Percentiles rank a stretch among this genome's conserved stretches.
phyloP scores from a whole-genome alignment of 148 eudicot genomes.

The Chenopodium suecicum region DNA sequence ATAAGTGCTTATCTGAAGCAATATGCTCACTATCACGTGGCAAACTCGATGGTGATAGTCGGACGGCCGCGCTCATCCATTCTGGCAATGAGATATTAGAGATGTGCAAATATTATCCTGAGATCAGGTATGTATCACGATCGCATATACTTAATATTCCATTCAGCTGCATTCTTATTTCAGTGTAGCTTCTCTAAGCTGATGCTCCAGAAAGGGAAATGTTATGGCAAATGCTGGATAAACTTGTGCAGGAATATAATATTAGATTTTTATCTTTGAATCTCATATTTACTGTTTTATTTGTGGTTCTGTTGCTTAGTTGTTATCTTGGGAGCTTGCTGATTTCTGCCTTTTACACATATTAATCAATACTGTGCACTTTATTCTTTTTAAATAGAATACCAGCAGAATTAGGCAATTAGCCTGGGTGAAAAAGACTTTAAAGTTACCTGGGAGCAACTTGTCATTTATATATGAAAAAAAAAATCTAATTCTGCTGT shows the following conservation, averaged over 20 bases:
- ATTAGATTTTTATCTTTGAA: not conserved
- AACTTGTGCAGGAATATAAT: not conserved
- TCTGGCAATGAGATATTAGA: constrained; percentile 86
- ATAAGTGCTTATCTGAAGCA: constrained; percentile 92
- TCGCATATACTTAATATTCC: not conserved
- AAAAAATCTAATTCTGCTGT: too few species aligned
- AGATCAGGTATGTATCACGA: constrained; percentile 50
- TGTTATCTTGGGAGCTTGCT: not conserved
- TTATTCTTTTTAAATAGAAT: too few species aligned
- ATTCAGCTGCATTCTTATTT: not conserved
- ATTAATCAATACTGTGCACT: not conserved
- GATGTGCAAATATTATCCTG: constrained; percentile 71
- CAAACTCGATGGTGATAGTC: constrained; percentile 83
- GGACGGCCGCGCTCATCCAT: constrained; percentile 75
- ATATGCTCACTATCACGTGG: constrained; percentile 89
- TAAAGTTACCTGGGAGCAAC: not conserved
- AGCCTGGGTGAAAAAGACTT: not conserved
- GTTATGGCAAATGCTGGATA: not conserved
- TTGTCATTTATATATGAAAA: too few species aligned
- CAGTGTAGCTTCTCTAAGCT: not conserved
- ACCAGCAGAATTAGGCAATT: too few species aligned
- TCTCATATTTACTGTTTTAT: not conserved
- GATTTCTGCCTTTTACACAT: not conserved
- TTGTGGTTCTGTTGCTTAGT: not conserved
- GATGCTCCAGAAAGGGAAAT: not conserved